Evolutionary conservation across 768 basidiomycete species (phyloP), one percentile per base, ranked within the genome.

Genomic region (Phallus indusiatus): DNA sequence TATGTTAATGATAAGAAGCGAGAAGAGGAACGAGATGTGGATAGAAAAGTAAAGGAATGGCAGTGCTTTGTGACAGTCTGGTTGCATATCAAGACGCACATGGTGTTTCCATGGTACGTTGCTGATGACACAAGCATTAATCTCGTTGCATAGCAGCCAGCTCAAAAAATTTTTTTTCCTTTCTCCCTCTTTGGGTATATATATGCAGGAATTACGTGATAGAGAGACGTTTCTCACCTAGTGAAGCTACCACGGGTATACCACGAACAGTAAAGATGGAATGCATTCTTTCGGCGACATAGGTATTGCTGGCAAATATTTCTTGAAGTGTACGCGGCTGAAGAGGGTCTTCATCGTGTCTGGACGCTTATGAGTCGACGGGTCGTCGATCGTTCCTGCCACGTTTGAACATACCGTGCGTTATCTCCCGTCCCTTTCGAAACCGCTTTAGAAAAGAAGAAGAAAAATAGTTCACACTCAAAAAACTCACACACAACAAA

Each of bases 281-380:
- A 63, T 81, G 71, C 88, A 96, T 93, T 68, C 80, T 83, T 37
- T 68, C 70, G 12, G 85, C 81, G 52, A 93, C 75, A 28, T 70
- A 67, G 17, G 81, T 75, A 67, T 96, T 96, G 47, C 86, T 73
- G 8, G 79, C 75, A 66, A 84, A 86, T 58, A 96, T 94, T 70
- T 94, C 91, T 48, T 75, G 74, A 1, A 84, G 78, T 42, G 90
- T 90, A 56, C 93, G 83, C 53, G 93, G 92, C n/a, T 86, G 67
- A 61, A 81, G 76, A 57, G 80, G 81, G 69, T 94, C 92, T 67
- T 85, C 90, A 67, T 95, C 92, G 70, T 91, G 90, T 73, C 90
- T 89, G 64, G 37, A 28, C 51, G n/a, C 47, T 20, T 34, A 53
- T 8, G 7, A 56, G 28, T 20, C 50, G 53, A 21, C 51, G 35